Base-by-base conservation (phyloP, 805 yeast species). In the Nakazawaea populi region DNA sequence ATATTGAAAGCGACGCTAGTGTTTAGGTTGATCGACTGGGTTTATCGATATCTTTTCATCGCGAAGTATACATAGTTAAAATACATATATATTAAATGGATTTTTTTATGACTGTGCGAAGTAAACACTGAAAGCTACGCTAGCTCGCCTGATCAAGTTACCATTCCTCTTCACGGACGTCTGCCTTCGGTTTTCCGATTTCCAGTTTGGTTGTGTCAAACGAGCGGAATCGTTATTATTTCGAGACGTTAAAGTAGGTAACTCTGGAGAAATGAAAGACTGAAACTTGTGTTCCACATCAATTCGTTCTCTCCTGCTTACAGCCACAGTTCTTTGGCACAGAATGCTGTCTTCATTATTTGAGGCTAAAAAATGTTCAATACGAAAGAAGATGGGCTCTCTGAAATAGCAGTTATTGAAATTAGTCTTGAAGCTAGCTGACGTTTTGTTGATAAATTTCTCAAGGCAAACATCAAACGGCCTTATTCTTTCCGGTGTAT, bases 181-280 rank as follows among this genome's bases (percentile, higher is more conserved):
- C 27, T 12, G 18, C 27, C n/a, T 11, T 37, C 14, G 10, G 7
- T 18, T 10, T 37, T 37, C 14, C 11, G 40, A 10, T 37, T 8
- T 8, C 18, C 40, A 10, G 12, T 34, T 37, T 12, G 10, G 40
- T 6, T 12, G n/a, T 37, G 40, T 12, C 10, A 18, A 37, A 10
- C 40, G 14, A 37, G 40, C n/a, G 3, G n/a, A 37, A 11, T 11
- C 18, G 18, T n/a, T 37, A 12, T n/a, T 6, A 6, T 37, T 37
- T 6, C 14, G 40, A 6, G 40, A 27, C 14, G 27, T 40, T 38
- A 47, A 14, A 46, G n/a, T 10, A 27, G 56, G 58, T 45, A 70
- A 59, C 42, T 63, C 63, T 27, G 64, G 65, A 18, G 60, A 53
- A 73, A 70, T 70, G 30, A 70, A 55, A 29, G 67, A 63, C 39